phyloP scores from a whole-genome alignment of 306 rosid species.

The Canavalia gladiata region DNA sequence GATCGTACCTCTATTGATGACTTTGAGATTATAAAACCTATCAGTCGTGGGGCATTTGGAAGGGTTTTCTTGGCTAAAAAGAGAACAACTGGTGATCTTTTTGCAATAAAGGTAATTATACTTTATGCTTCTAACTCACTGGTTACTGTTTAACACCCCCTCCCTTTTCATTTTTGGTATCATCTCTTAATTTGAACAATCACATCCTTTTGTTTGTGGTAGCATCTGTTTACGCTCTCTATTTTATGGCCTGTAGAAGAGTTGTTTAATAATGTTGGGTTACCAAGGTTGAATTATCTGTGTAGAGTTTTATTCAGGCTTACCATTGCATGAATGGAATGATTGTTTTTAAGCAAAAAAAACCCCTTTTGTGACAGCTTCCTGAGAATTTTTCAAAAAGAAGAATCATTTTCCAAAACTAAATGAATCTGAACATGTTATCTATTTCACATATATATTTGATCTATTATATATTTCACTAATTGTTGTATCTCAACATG shows the following conservation, averaged over 20 bases:
- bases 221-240: slow-evolving; percentile 8
- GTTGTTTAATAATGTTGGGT: slow-evolving; percentile 25
- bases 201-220: background rate
- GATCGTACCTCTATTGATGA: slow-evolving; percentile 97
- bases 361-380: background rate
- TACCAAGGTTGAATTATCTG: background rate
- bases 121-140: slow-evolving; percentile 24
- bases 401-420: background rate
- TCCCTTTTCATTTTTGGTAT: background rate
- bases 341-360: background rate
- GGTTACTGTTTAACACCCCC: slow-evolving; percentile 22
- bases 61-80: slow-evolving; percentile 98
- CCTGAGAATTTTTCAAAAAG: background rate
- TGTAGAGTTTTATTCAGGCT: slow-evolving; percentile 18
- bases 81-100: slow-evolving; percentile 98
- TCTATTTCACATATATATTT: slow-evolving; percentile 17
- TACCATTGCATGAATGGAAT: background rate
- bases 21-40: slow-evolving; percentile 96
- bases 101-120: slow-evolving; percentile 86
- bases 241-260: slow-evolving; percentile 31
- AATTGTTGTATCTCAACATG: slow-evolving; percentile 29
- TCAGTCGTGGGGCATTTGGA: slow-evolving; percentile 99
- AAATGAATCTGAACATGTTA: background rate
- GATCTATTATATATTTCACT: slow-evolving; percentile 17
- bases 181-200: slow-evolving; percentile 15